Evolutionary conservation across 2,329 filamentous ascomycete genomes (phyloP).

Genomic region (Sordariomycetes sp.): DNA sequence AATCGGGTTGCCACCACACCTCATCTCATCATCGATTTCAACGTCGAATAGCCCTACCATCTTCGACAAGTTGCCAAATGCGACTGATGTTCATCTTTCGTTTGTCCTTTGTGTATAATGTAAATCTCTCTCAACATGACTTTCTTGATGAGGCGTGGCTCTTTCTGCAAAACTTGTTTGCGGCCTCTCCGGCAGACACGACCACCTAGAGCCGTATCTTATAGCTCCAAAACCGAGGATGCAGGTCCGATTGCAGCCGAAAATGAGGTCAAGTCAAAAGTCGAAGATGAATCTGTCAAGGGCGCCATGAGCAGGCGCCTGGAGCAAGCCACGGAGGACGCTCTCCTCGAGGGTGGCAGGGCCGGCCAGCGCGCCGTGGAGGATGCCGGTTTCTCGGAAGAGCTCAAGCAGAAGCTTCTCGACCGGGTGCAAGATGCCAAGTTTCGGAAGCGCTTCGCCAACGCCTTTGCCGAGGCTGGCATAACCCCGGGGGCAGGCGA

Average conservation of each 20-base stretch:
- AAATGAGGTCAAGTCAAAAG: not conserved
- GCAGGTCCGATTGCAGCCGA: no score
- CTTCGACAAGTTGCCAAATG: no score
- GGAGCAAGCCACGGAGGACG: constrained; percentile 54
- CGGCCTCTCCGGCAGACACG: not conserved
- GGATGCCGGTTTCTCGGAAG: constrained; percentile 55
- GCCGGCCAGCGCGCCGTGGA: constrained; percentile 50
- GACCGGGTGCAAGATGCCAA: constrained; percentile 45
- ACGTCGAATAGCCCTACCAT: no score
- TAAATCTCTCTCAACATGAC: no score
- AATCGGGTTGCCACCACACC: no score
- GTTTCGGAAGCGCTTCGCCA: constrained; percentile 40
- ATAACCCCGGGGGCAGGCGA: constrained; percentile 51
- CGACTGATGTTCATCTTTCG: no score
- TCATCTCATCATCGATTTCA: no score
- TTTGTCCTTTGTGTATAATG: no score
- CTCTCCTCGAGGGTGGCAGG: constrained; percentile 46
- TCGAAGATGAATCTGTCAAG: not conserved
- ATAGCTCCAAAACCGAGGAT: no score
- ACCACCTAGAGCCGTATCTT: no score
- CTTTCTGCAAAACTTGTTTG: no score
- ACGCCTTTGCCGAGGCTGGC: constrained; percentile 37
- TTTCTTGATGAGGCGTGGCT: no score
- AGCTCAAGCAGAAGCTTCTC: constrained; percentile 49
- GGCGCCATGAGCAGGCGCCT: constrained; percentile 49